phyloP scores from a whole-genome alignment of 495 filamentous ascomycete genomes.

The Aspergillus diversus region DNA sequence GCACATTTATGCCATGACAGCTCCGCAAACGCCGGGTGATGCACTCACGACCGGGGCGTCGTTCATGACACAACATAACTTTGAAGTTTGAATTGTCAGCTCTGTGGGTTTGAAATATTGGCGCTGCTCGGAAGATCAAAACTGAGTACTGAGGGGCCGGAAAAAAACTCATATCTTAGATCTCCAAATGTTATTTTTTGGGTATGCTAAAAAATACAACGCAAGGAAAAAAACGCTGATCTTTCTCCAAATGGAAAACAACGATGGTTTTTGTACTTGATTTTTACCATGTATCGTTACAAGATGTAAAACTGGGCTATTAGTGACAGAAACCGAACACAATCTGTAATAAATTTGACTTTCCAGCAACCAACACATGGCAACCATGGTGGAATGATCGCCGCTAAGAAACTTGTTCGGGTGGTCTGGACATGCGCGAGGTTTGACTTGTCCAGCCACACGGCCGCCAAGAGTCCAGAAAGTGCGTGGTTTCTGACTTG shows the following conservation, averaged over 20 bases:
- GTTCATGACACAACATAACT: neutral
- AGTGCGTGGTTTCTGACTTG: constrained; percentile 18
- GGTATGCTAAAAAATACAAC: neutral
- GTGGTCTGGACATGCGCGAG: constrained; percentile 21
- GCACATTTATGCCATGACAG: constrained; percentile 18
- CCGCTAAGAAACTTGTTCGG: constrained; percentile 26
- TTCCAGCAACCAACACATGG: constrained; percentile 31
- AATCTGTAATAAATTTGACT: constrained; percentile 21
- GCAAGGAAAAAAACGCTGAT: neutral
- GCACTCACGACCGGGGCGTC: constrained; percentile 19
- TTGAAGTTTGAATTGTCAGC: neutral
- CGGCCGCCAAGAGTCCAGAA: constrained; percentile 18
- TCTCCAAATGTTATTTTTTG: too few relatives aligned
- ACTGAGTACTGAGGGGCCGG: too few relatives aligned
- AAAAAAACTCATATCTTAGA: too few relatives aligned
- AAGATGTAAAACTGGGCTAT: neutral
- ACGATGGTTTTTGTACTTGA: neutral
- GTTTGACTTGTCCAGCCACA: constrained; percentile 27
- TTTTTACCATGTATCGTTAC: neutral
- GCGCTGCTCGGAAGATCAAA: too few relatives aligned
- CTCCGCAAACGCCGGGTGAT: constrained; percentile 12
- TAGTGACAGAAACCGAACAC: constrained; percentile 2
- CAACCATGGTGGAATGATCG: constrained; percentile 35
- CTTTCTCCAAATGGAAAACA: neutral
- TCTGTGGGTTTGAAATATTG: neutral